Evolutionary conservation across 2,329 filamentous ascomycete species (phyloP).

Genomic region (Penicillium sp.): DNA sequence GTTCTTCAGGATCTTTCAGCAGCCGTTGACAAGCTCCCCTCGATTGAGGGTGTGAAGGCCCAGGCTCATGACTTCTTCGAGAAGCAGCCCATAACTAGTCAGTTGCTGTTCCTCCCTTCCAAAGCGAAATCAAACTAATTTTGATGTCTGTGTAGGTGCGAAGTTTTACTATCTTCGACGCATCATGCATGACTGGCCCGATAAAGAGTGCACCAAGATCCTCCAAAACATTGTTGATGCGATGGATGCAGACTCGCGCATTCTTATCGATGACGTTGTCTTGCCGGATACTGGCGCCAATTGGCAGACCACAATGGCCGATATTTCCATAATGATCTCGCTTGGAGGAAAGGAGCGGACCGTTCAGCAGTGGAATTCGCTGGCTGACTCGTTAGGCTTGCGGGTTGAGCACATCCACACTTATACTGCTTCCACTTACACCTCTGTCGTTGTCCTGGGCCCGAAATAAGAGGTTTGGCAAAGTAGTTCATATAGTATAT

Average conservation of each 20-base stretch:
- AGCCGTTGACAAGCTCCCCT: slow-evolving; percentile 36
- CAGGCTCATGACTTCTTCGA: slow-evolving; percentile 29
- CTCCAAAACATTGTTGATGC: slow-evolving; percentile 39
- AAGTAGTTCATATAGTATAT: background rate
- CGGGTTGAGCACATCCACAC: slow-evolving; percentile 28
- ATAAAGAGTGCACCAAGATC: slow-evolving; percentile 36
- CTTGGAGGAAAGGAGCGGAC: slow-evolving; percentile 29
- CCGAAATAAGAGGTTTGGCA: slow-evolving; percentile 12
- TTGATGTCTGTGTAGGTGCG: slow-evolving; percentile 25
- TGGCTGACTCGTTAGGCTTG: slow-evolving; percentile 23
- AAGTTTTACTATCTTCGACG: slow-evolving; percentile 39
- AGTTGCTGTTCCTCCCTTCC: background rate
- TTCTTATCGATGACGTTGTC: slow-evolving; percentile 55
- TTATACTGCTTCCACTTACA: slow-evolving; percentile 26
- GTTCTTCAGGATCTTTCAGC: slow-evolving; percentile 51
- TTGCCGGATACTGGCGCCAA: slow-evolving; percentile 40
- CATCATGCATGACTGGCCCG: slow-evolving; percentile 40
- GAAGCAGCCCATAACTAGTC: slow-evolving; percentile 35
- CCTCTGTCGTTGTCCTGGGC: slow-evolving; percentile 25
- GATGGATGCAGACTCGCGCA: slow-evolving; percentile 37
- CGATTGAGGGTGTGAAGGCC: slow-evolving; percentile 37
- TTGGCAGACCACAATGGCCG: slow-evolving; percentile 28
- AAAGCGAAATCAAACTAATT: background rate
- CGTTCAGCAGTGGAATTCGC: slow-evolving; percentile 21
- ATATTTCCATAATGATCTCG: slow-evolving; percentile 30